These are phyloP conservation scores for Arthrinium puccinioides DNA, from an alignment of 2,329 filamentous ascomycete genomes.

Conservation along the genomic window DNA sequence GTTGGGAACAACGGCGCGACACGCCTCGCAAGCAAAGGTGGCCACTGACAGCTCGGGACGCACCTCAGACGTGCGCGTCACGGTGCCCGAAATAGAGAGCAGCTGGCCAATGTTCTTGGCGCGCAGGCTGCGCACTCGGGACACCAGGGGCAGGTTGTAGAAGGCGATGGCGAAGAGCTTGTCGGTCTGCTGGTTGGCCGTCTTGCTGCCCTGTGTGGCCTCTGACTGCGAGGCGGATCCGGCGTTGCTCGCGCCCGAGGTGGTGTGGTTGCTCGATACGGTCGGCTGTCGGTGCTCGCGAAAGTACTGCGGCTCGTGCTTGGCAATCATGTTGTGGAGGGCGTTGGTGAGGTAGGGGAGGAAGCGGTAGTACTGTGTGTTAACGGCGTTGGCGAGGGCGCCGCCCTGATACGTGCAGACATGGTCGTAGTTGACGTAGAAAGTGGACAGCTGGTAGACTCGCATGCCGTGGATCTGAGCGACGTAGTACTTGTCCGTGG, in stretches of 20 bases:
- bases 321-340: slow-evolving; percentile 87
- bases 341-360: slow-evolving; percentile 84
- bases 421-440: slow-evolving; percentile 85
- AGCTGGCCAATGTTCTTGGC: slow-evolving; percentile 88
- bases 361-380: slow-evolving; percentile 90
- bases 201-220: slow-evolving; percentile 57
- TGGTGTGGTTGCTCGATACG: slow-evolving; percentile 63
- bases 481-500: slow-evolving; percentile 77
- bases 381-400: slow-evolving; percentile 76
- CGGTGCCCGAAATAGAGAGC: slow-evolving; percentile 92
- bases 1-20: slow-evolving; percentile 76
- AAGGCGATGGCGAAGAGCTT: slow-evolving; percentile 91
- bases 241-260: slow-evolving; percentile 57
- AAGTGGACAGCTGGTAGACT: slow-evolving; percentile 68
- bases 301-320: slow-evolving; percentile 92
- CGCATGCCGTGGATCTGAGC: slow-evolving; percentile 75
- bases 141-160: slow-evolving; percentile 85
- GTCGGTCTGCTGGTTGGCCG: slow-evolving; percentile 89
- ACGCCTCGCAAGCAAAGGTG: slow-evolving; percentile 87
- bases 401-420: slow-evolving; percentile 70
- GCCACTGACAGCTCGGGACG: slow-evolving; percentile 86
- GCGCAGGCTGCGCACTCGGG: slow-evolving; percentile 75
- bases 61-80: slow-evolving; percentile 94
- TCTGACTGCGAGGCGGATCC: slow-evolving; percentile 60
- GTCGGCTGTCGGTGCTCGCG: slow-evolving; percentile 83